Base-by-base conservation (phyloP, 2,329 filamentous ascomycete species). In the Hypoxylon sp. region DNA sequence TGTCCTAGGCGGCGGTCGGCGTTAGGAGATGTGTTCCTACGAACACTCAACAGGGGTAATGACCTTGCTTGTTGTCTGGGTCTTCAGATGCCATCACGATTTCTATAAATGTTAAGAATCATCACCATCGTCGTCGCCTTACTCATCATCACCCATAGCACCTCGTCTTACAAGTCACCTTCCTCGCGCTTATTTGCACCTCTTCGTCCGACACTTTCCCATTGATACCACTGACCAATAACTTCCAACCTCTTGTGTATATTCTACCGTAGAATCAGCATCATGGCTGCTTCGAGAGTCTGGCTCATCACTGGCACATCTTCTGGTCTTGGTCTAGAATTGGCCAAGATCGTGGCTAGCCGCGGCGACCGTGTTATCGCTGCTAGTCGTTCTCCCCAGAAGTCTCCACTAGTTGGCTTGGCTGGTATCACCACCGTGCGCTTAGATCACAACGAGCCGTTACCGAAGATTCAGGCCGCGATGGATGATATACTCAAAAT, bases 241-340 rank as follows among this genome's bases (percentile, higher is more conserved):
- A 14, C 14, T 37, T 37, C 13, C 14, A 14, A 37, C 35, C 35
- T 37, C 13, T 37, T 14, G 35, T 2, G 2, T 2, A 13, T 37
- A n/a, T n/a, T n/a, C n/a, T 37, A 37, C 10, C 5, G 13, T 37
- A 37, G 14, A 37, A 8, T 22, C n/a, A 26, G 33, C 29, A 55
- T 46, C 22, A 69, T 65, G 62, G 11, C 53, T 33, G 14, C 53
- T 3, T 53, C 69, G 3, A 71, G 52, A 3, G 80, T 85, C 11
- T 86, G 83, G 83, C 80, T 86, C 72, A 83, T 86, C 68, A 86
- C 82, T 8, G 84, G 83, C n/a, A 80, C 80, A 2, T 83, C 81
- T 37, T 80, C 76, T 11, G 84, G 85, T 55, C 80, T 87, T 66
- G 84, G 85, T 39, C 78, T 82, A 44, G 76, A 78, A 64, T 77